These are phyloP conservation scores for Fistulifera pelliculosa DNA, from an alignment of 108 stramenopile genomes.

Conservation along the genomic window DNA sequence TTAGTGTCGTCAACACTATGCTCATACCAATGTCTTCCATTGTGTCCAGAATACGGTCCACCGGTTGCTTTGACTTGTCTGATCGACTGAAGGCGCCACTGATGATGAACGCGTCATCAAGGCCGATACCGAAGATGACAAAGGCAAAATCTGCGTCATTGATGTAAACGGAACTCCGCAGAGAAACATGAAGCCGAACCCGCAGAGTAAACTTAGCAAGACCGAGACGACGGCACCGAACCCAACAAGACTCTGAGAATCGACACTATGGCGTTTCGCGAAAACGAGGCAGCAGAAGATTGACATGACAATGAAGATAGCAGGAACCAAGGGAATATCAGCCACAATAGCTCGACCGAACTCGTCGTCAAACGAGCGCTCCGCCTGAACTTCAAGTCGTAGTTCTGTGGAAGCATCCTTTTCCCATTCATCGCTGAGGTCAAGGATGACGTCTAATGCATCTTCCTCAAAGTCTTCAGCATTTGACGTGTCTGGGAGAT, in stretches of 20 bases:
- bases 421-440: neutral
- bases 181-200: neutral
- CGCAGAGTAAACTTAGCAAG: constrained; percentile 4
- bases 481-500: constrained; percentile 1
- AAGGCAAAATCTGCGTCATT: neutral
- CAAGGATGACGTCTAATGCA: constrained; percentile 9
- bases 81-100: constrained; percentile 7
- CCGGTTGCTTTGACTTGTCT: constrained; percentile 1
- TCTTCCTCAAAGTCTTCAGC: constrained; percentile 11
- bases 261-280: neutral
- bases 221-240: constrained; percentile 11
- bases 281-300: constrained; percentile 1
- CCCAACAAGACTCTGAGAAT: constrained; percentile 1
- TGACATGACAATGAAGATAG: constrained; percentile 6
- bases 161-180: neutral
- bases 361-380: constrained; percentile 7
- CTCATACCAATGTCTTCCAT: constrained; percentile 17
- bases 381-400: constrained; percentile 6
- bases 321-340: constrained; percentile 12
- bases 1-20: constrained; percentile 21
- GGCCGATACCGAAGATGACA: constrained; percentile 16
- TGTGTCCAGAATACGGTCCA: constrained; percentile 13
- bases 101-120: constrained; percentile 17
- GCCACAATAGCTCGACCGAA: constrained; percentile 11
- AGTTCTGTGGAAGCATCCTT: neutral